A percentile compares a stretch with the other conserved stretches of the same genome.
phyloP scores from a whole-genome alignment of 805 yeast genomes.

The Metschnikowia peoriensis region DNA sequence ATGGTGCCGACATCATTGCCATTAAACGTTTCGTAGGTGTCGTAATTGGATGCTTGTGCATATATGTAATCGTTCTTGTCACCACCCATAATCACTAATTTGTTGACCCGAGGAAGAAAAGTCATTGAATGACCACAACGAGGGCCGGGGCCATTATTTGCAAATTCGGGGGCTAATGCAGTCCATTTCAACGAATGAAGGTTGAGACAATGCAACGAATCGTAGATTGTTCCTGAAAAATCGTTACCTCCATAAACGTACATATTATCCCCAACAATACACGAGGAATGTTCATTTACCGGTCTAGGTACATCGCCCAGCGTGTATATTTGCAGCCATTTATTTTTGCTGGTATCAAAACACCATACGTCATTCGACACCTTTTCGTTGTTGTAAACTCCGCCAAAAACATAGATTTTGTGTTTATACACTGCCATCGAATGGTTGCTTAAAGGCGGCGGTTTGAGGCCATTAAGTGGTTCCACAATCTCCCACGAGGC shows the following conservation, averaged over 20 bases:
- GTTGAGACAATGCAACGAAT: conserved; percentile 71
- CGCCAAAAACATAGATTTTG: conserved; percentile 87
- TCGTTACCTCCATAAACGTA: conserved; percentile 90
- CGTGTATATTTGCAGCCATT: conserved; percentile 71
- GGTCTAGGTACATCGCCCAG: conserved; percentile 80
- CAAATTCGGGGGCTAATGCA: conserved; percentile 40
- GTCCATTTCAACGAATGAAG: conserved; percentile 72
- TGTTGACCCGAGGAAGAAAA: conserved; percentile 60
- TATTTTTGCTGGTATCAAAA: conserved; percentile 64
- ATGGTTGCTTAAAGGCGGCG: conserved; percentile 90
- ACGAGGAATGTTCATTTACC: conserved; percentile 87
- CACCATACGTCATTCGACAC: conserved; percentile 77
- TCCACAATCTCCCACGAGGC: conserved; percentile 80
- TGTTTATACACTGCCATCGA: conserved; percentile 79
- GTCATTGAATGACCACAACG: conserved; percentile 92
- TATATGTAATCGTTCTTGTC: conserved; percentile 69
- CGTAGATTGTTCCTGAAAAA: conserved; percentile 63
- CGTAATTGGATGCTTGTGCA: conserved; percentile 46
- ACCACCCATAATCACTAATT: conserved; percentile 87
- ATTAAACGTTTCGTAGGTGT: conserved; percentile 51
- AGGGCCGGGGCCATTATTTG: conserved; percentile 65
- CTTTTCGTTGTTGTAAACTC: conserved; percentile 65
- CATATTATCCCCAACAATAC: conserved; percentile 73
- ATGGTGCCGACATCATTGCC: conserved; percentile 52
- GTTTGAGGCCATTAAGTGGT: conserved; percentile 48